Base-by-base conservation (phyloP, 768 basidiomycete species). In the Suillus discolor region DNA sequence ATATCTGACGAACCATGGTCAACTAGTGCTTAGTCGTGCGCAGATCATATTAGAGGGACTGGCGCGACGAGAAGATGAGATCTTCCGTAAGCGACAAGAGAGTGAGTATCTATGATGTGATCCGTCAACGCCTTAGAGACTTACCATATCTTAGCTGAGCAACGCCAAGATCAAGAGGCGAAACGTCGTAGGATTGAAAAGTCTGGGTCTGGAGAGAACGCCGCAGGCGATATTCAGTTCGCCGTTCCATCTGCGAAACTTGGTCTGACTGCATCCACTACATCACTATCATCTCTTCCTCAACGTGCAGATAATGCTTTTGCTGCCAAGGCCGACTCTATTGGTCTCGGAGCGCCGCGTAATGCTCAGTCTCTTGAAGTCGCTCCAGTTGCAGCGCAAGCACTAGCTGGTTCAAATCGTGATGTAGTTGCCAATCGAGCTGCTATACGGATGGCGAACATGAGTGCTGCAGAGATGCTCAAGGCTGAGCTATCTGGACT, bases 21-120 rank as follows among this genome's bases (percentile, higher is more conserved):
- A 87, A 72, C 84, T 99, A 76, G 90, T 94, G 75, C 81, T 98
- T 68, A 81, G 86, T 60, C 84, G 96, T 78, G 93, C 90, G 57
- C 92, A 97, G 81, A 89, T 98, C 73, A 97, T 99, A 73, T 86
- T 99, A 77, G 93, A 97, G 77, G 96, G 96, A 66, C 83, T 99
- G 67, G 96, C 97, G n/a, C 85, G 84, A 77, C 83, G 91, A 74
- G 97, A 99, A 81, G 95, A 97, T 80, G 96, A 95, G 57, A 99
- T 99, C 70, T 99, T 99, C 80, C 83, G 90, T 73, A 87, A 86
- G 74, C 85, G 97, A 74, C 91, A 91, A 79, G 96, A 99, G 88
- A 85, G 96, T 97, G 75, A 78, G 90, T 85, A 73, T 71, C 66
- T 66, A 63, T 63, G 63, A 61, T 66, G 65, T 31, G 57, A 62